Percentiles rank a stretch among this genome's conserved stretches.
These are phyloP conservation scores for Nannizziopsis barbatae DNA, from an alignment of 2,329 filamentous ascomycete genomes.

Conservation along the genomic window DNA sequence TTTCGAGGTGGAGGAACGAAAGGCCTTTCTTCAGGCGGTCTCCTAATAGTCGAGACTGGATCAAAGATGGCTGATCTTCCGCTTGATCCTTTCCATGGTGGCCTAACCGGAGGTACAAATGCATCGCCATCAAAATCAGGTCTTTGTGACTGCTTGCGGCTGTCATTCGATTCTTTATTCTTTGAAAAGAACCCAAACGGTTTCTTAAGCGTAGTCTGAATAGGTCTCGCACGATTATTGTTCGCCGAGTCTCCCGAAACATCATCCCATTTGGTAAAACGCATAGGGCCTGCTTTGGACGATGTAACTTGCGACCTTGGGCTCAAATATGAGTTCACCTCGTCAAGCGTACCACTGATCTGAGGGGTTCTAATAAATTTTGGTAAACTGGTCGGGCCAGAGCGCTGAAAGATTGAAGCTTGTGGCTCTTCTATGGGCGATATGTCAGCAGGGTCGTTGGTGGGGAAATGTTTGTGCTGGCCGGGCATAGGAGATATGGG, in stretches of 20 bases:
- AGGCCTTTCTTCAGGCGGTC: constrained; percentile 31
- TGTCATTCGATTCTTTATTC: constrained; percentile 30
- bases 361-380: constrained; percentile 2
- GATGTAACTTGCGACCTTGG: constrained; percentile 10
- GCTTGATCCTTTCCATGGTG: constrained; percentile 61
- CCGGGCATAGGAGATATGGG: constrained; percentile 33
- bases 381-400: constrained; percentile 10
- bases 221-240: constrained; percentile 44
- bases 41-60: constrained; percentile 52
- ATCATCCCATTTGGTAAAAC: constrained; percentile 47
- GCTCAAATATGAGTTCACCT: background rate
- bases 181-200: constrained; percentile 23
- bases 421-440: constrained; percentile 32
- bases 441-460: constrained; percentile 25
- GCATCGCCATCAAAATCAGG: constrained; percentile 21
- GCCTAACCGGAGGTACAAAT: constrained; percentile 38
- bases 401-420: constrained; percentile 13
- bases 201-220: constrained; percentile 34
- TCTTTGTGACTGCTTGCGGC: constrained; percentile 27
- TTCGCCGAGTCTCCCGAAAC: constrained; percentile 55
- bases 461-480: constrained; percentile 12
- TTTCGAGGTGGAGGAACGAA: constrained; percentile 6
- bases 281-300: background rate
- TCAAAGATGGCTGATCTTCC: constrained; percentile 54
- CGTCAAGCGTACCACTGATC: background rate